A percentile compares a stretch with the other conserved stretches of the same genome.
Evolutionary conservation across 306 rosid species (phyloP).

Genomic region (Casuarina cunninghamiana): DNA sequence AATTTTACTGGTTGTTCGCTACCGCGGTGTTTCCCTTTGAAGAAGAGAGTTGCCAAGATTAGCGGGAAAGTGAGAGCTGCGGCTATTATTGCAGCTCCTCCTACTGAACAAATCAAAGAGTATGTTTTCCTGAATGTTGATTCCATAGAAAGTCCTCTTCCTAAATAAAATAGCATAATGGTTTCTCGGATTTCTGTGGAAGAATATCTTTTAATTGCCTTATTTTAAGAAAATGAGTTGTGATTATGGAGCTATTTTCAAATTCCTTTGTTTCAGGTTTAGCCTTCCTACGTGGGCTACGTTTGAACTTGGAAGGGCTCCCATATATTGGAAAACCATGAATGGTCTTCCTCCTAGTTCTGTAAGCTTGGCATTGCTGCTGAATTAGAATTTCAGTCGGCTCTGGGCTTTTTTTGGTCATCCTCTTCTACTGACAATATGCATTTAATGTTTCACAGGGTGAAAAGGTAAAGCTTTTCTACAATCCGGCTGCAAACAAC

Average conservation of each 20-base stretch:
- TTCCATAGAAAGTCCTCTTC: not conserved
- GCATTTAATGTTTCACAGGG: conserved; percentile 57
- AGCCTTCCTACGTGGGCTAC: conserved; percentile 85
- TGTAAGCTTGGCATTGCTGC: conserved; percentile 39
- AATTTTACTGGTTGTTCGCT: conserved; percentile 50
- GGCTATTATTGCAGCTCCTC: conserved; percentile 47
- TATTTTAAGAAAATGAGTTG: not conserved
- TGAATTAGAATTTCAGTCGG: not conserved
- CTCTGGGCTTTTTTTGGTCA: conserved; percentile 6
- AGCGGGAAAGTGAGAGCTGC: conserved; percentile 52
- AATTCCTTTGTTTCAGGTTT: conserved; percentile 40
- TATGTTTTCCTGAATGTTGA: conserved; percentile 33
- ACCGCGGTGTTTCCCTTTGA: conserved; percentile 31
- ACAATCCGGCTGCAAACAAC: conserved; percentile 70
- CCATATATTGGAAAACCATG: conserved; percentile 91
- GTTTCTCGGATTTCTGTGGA: not conserved
- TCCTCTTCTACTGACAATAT: conserved; percentile 4
- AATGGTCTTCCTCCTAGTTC: conserved; percentile 83
- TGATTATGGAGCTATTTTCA: not conserved
- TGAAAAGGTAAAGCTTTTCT: conserved; percentile 80
- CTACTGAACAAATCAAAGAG: conserved; percentile 62
- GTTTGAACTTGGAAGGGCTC: conserved; percentile 81
- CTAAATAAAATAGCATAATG: not conserved
- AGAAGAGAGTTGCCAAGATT: conserved; percentile 45
- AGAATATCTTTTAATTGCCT: conserved; percentile 2